Evolutionary conservation across 352 stramenopile genomes (phyloP).

Genomic region (Phytophthora palmivora): DNA sequence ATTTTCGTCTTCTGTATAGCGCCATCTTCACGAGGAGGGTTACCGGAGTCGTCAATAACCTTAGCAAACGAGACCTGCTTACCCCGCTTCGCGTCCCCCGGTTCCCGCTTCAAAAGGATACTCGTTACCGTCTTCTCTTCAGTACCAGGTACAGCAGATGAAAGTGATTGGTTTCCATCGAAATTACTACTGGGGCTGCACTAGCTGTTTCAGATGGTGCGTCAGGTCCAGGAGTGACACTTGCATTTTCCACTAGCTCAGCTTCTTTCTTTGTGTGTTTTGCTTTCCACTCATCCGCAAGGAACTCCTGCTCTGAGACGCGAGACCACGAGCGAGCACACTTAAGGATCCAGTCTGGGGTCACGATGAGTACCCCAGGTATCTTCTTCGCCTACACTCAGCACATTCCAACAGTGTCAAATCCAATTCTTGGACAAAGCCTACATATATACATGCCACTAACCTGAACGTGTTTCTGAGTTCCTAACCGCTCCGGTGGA

Average conservation of each 20-base stretch:
- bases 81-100: slow-evolving; percentile 25
- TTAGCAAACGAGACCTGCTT: slow-evolving; percentile 76
- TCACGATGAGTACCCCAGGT: slow-evolving; percentile 68
- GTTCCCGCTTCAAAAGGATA: slow-evolving; percentile 27
- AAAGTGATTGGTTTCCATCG: slow-evolving; percentile 12
- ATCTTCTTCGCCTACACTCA: slow-evolving; percentile 61
- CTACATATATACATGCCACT: slow-evolving; percentile 1
- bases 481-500: slow-evolving; percentile 80
- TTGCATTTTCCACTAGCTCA: slow-evolving; percentile 18
- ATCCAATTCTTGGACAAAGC: not conserved
- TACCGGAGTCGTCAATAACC: slow-evolving; percentile 39
- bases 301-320: slow-evolving; percentile 67
- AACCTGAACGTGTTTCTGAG: slow-evolving; percentile 82
- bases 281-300: slow-evolving; percentile 68
- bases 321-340: slow-evolving; percentile 75
- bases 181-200: slow-evolving; percentile 8
- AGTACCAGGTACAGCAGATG: slow-evolving; percentile 6
- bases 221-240: not conserved
- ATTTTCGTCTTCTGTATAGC: slow-evolving; percentile 34
- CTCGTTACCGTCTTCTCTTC: slow-evolving; percentile 26
- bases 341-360: slow-evolving; percentile 84
- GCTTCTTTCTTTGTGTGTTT: slow-evolving; percentile 44
- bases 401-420: slow-evolving; percentile 7
- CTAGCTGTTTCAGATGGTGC: slow-evolving; percentile 9
- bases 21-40: slow-evolving; percentile 31